Evolutionary conservation across 768 basidiomycete genomes (phyloP).

Genomic region (Mycena amicta): DNA sequence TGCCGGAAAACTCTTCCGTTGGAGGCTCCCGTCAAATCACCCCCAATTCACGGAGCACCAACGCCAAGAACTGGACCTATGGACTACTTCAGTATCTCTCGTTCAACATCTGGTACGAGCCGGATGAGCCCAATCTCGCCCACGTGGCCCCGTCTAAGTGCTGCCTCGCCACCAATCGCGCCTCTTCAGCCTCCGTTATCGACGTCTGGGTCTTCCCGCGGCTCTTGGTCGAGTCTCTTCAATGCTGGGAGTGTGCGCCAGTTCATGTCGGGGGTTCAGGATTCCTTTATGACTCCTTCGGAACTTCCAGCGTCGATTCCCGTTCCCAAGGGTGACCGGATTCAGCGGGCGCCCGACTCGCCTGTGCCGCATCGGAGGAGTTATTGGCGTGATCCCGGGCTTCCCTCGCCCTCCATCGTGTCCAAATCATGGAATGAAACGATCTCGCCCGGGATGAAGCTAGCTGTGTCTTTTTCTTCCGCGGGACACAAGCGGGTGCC

Average conservation of each 20-base stretch:
- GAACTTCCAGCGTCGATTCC: slow-evolving; percentile 30
- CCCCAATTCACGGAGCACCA: slow-evolving; percentile 9
- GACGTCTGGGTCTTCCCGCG: slow-evolving; percentile 66
- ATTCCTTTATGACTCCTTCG: slow-evolving; percentile 45
- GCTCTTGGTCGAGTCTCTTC: slow-evolving; percentile 82
- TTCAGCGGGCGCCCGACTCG: slow-evolving; percentile 28
- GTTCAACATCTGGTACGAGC: slow-evolving; percentile 31
- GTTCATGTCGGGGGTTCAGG: slow-evolving; percentile 66
- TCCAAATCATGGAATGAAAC: slow-evolving; percentile 64
- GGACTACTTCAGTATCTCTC: slow-evolving; percentile 65
- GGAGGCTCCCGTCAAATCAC: slow-evolving; percentile 17
- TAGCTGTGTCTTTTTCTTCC: slow-evolving; percentile 46
- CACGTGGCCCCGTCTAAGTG: slow-evolving; percentile 53
- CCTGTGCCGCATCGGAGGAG: slow-evolving; percentile 29
- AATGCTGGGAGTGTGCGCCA: slow-evolving; percentile 68
- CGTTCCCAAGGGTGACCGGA: slow-evolving; percentile 29
- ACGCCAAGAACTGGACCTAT: slow-evolving; percentile 31
- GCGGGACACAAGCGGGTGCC: slow-evolving; percentile 47
- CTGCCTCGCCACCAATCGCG: slow-evolving; percentile 38
- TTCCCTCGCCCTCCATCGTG: slow-evolving; percentile 32
- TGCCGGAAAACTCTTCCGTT: slow-evolving; percentile 14
- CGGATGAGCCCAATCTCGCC: slow-evolving; percentile 48
- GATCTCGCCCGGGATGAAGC: slow-evolving; percentile 33
- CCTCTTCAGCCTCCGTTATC: slow-evolving; percentile 38
- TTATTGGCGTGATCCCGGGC: slow-evolving; percentile 28